Conservation (phyloP, 1,139 yeast genomes). For the Meyerozyma elateridarum region DNA sequence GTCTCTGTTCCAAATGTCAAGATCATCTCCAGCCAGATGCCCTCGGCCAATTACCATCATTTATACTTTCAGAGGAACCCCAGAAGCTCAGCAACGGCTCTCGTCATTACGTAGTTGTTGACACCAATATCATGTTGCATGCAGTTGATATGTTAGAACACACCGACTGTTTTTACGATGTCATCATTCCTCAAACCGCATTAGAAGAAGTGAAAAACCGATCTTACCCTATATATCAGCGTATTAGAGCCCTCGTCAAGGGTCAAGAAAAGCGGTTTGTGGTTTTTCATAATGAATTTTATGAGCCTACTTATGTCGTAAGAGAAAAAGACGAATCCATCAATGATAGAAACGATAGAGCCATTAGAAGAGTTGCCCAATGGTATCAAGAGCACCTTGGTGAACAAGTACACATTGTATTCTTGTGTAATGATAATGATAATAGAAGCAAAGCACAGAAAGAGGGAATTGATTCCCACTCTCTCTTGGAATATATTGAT, state of each 20-base stretch:
- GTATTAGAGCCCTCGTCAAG: conserved; percentile 73
- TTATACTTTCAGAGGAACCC: conserved; percentile 50
- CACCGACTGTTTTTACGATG: conserved; percentile 75
- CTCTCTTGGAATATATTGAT: conserved; percentile 65
- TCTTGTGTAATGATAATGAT: conserved; percentile 74
- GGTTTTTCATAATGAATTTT: conserved; percentile 91
- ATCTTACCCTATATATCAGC: conserved; percentile 82
- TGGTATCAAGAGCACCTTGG: conserved; percentile 72
- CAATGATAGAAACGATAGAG: conserved; percentile 89
- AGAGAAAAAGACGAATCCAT: conserved; percentile 68
- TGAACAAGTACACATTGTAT: conserved; percentile 46
- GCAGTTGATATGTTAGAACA: conserved; percentile 89
- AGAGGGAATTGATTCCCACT: conserved; percentile 51
- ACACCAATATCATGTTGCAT: conserved; percentile 82
- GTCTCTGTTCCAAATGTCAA: conserved; percentile 61
- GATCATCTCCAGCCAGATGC: conserved; percentile 52
- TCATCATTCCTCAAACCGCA: conserved; percentile 89
- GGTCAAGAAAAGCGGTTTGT: conserved; percentile 81
- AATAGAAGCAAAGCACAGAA: conserved; percentile 55
- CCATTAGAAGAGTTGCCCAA: conserved; percentile 68
- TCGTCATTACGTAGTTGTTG: conserved; percentile 73
- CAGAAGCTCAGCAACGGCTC: conserved; percentile 28
- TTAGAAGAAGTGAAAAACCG: conserved; percentile 88
- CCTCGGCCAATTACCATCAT: conserved; percentile 46
- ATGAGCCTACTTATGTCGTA: conserved; percentile 60